phyloP scores from a whole-genome alignment of 2,329 filamentous ascomycete species.

The Aspergillus ruber region DNA sequence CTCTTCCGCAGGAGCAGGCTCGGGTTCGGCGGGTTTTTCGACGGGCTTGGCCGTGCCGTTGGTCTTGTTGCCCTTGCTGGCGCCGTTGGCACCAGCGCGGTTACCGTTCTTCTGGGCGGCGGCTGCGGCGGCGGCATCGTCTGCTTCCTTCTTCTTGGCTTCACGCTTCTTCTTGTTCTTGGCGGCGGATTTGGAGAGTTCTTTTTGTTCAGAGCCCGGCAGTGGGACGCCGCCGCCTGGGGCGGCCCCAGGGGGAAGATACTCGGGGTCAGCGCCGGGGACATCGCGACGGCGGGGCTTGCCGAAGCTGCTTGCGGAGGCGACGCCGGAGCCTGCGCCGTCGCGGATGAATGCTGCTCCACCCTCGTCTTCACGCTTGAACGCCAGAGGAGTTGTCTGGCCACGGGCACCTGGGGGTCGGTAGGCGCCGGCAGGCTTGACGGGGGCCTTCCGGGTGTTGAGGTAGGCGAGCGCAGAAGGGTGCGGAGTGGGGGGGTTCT shows the following conservation, averaged over 20 bases:
- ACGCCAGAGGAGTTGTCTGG: slow-evolving; percentile 79
- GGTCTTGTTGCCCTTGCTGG: slow-evolving; percentile 16
- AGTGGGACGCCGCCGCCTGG: slow-evolving; percentile 61
- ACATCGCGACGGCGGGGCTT: slow-evolving; percentile 67
- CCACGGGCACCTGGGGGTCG: slow-evolving; percentile 90
- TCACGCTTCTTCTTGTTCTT: slow-evolving; percentile 99
- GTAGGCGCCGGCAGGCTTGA: slow-evolving; percentile 95
- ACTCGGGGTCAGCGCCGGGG: slow-evolving; percentile 73
- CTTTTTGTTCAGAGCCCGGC: slow-evolving; percentile 60
- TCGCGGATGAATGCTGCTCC: slow-evolving; percentile 83
- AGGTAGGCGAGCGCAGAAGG: slow-evolving; percentile 75
- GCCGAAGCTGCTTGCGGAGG: slow-evolving; percentile 70
- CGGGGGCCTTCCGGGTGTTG: slow-evolving; percentile 83
- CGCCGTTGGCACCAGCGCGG: slow-evolving; percentile 12
- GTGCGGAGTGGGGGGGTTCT: slow-evolving; percentile 69
- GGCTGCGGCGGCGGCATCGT: slow-evolving; percentile 52
- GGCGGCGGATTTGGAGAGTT: slow-evolving; percentile 71
- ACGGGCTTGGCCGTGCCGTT: slow-evolving; percentile 25
- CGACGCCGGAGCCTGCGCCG: slow-evolving; percentile 53
- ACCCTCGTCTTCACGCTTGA: slow-evolving; percentile 96
- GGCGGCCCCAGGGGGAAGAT: slow-evolving; percentile 61
- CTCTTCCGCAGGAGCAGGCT: slow-evolving; percentile 31
- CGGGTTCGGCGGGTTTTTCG: slow-evolving; percentile 21
- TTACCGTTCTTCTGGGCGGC: slow-evolving; percentile 30
- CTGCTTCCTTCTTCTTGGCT: slow-evolving; percentile 83